Conservation (phyloP, 1,284 basidiomycete genomes). For the Sphagnurus paluster region DNA sequence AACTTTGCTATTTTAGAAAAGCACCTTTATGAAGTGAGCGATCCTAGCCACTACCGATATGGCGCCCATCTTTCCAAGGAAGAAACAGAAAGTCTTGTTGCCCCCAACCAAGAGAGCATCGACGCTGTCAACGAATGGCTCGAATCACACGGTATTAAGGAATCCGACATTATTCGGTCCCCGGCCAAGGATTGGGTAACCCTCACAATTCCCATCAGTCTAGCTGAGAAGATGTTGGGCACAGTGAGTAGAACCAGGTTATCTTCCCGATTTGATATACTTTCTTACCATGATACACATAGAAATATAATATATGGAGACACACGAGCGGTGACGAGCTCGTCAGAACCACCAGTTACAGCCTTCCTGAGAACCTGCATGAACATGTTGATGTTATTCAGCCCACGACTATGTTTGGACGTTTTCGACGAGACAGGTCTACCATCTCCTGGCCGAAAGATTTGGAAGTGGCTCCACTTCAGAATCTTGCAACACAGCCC, state of each 20-base stretch:
- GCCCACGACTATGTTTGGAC: slow-evolving; percentile 73
- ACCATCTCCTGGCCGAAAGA: slow-evolving; percentile 23
- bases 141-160: slow-evolving; percentile 51
- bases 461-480: slow-evolving; percentile 5
- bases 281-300: background rate
- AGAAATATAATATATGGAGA: slow-evolving; percentile 67
- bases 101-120: slow-evolving; percentile 56
- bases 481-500: slow-evolving; percentile 12
- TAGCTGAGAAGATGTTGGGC: slow-evolving; percentile 69
- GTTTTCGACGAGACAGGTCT: slow-evolving; percentile 35
- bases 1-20: slow-evolving; percentile 59
- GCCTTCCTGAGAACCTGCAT: slow-evolving; percentile 61
- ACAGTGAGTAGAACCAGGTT: slow-evolving; percentile 56
- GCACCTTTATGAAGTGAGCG: slow-evolving; percentile 67
- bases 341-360: slow-evolving; percentile 68
- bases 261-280: background rate
- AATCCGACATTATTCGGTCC: slow-evolving; percentile 49
- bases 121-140: slow-evolving; percentile 64
- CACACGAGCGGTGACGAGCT: slow-evolving; percentile 58
- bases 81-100: slow-evolving; percentile 59
- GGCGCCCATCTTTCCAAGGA: slow-evolving; percentile 67
- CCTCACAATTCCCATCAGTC: slow-evolving; percentile 53
- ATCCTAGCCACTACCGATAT: slow-evolving; percentile 61
- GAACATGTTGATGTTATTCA: slow-evolving; percentile 70
- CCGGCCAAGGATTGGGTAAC: slow-evolving; percentile 71